Base-by-base conservation (phyloP, 2,329 filamentous ascomycete genomes). In the Lachnellula willkommii region DNA sequence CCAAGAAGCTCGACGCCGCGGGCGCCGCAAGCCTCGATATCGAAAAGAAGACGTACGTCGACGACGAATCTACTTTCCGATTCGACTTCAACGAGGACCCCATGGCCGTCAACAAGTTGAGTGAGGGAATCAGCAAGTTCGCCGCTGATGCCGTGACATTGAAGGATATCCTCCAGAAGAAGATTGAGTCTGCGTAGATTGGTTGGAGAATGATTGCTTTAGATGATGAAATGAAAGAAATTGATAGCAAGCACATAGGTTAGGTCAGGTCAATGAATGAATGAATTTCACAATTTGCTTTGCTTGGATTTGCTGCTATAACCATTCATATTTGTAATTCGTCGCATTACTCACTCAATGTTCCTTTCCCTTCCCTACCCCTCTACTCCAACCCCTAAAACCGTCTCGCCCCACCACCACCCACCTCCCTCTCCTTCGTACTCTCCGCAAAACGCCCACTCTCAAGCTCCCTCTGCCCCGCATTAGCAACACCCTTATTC, bases 71-170 rank as follows among this genome's bases (percentile, higher is more conserved):
- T 53, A 71, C 77, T 50, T 99, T 97, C 92, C 91, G 94, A 75
- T 99, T 96, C 81, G 89, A 92, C 78, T 96, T 99, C 86, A 99
- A 99, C 83, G 94, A 99, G 83, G 91, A 99, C 72, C 88, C 93
- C 75, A 99, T 99, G 94, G 94, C 90, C 62, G 90, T 95, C 65
- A 92, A 97, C 87, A 99, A 99, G 88, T 86, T 99, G 68, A 89
- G 92, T 61, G 94, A 99, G 79, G 94, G 94, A 77, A 99, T 99
- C 82, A 95, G 90, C 82, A 96, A 96, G 81, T 99, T 99, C 71
- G 93, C 94, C 57, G 94, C 94, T 67, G 94, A 99, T 71, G 92
- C 94, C 66, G 79, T 92, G 65, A 95, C 90, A 58, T 86, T 99
- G 69, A 97, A 97, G 88, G 82, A 84, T 63, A 92, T 95, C 70